A percentile compares a stretch with the other conserved stretches of the same genome.
Conservation (phyloP, 495 filamentous ascomycete genomes). For the Penicillium goetzii region DNA sequence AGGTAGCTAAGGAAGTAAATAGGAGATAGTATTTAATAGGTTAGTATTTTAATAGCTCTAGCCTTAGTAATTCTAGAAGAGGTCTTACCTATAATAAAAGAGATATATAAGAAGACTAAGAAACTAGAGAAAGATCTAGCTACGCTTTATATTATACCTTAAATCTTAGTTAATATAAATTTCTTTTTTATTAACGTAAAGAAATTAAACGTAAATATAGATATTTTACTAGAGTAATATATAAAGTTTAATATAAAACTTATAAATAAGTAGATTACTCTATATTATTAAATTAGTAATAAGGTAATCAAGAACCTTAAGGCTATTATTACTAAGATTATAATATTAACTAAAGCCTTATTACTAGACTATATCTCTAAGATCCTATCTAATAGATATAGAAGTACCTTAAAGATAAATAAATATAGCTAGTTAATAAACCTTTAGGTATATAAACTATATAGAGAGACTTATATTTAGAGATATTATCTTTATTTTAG, state of each 20-base stretch:
- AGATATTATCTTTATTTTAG: too few relatives aligned
- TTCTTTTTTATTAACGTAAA: slow-evolving; percentile 76
- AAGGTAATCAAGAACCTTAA: slow-evolving; percentile 31
- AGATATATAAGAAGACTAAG: slow-evolving; percentile 58
- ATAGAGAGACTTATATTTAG: too few relatives aligned
- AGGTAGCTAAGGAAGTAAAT: slow-evolving; percentile 32
- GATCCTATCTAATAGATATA: slow-evolving; percentile 18
- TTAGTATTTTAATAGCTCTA: slow-evolving; percentile 30
- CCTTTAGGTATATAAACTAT: too few relatives aligned
- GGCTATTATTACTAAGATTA: slow-evolving; percentile 23
- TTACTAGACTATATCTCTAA: slow-evolving; percentile 17
- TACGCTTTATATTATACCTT: slow-evolving; percentile 59
- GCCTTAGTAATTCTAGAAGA: slow-evolving; percentile 53
- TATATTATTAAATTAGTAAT: slow-evolving; percentile 34
- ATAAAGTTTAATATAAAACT: slow-evolving; percentile 25
- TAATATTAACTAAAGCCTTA: slow-evolving; percentile 19
- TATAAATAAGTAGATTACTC: slow-evolving; percentile 28
- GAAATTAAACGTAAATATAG: slow-evolving; percentile 27
- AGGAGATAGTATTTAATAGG: slow-evolving; percentile 36
- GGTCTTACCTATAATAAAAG: slow-evolving; percentile 60
- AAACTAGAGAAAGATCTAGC: slow-evolving; percentile 55
- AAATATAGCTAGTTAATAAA: slow-evolving; percentile 26
- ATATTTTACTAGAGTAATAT: slow-evolving; percentile 28
- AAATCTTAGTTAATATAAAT: slow-evolving; percentile 72
- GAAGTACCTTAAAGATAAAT: slow-evolving; percentile 29